These are phyloP conservation scores for Scheffersomyces segobiensis DNA, from an alignment of 1,139 yeast species.

Conservation along the genomic window DNA sequence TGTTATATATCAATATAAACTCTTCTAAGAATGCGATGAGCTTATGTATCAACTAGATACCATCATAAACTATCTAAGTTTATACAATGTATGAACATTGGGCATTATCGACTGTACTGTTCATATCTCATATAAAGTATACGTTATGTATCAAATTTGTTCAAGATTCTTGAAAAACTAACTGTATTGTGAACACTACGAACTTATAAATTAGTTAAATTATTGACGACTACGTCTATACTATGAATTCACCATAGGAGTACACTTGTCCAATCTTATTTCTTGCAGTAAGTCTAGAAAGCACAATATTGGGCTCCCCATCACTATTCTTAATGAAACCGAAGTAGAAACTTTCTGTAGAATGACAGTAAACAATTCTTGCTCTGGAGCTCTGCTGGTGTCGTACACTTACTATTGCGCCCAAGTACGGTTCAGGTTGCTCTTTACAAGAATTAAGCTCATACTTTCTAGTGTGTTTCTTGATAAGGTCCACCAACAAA, in stretches of 20 bases:
- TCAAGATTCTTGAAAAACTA: no score
- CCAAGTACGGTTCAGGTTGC: slow-evolving; percentile 28
- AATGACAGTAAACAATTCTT: slow-evolving; percentile 40
- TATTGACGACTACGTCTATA: slow-evolving; percentile 3
- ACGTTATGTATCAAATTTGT: no score
- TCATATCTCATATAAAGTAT: no score
- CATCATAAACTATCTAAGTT: neutral
- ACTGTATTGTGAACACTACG: neutral
- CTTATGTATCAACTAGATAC: neutral
- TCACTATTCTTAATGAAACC: slow-evolving; percentile 24
- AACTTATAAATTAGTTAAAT: neutral
- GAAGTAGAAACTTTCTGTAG: slow-evolving; percentile 46
- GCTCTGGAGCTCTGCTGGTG: slow-evolving; percentile 8
- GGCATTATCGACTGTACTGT: no score
- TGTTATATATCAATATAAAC: slow-evolving; percentile 1
- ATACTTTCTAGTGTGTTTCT: slow-evolving; percentile 3
- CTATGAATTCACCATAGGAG: slow-evolving; percentile 37
- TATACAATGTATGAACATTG: no score
- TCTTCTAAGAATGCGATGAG: slow-evolving; percentile 2
- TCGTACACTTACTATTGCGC: slow-evolving; percentile 28
- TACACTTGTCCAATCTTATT: slow-evolving; percentile 22
- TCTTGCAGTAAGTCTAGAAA: slow-evolving; percentile 24
- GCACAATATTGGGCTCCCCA: slow-evolving; percentile 21
- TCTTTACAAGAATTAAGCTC: slow-evolving; percentile 8
- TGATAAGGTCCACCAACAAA: slow-evolving; percentile 10